Evolutionary conservation across 129 eudicot species (phyloP), one percentile per base, ranked within the genome.

Genomic region (Silybum marianum): DNA sequence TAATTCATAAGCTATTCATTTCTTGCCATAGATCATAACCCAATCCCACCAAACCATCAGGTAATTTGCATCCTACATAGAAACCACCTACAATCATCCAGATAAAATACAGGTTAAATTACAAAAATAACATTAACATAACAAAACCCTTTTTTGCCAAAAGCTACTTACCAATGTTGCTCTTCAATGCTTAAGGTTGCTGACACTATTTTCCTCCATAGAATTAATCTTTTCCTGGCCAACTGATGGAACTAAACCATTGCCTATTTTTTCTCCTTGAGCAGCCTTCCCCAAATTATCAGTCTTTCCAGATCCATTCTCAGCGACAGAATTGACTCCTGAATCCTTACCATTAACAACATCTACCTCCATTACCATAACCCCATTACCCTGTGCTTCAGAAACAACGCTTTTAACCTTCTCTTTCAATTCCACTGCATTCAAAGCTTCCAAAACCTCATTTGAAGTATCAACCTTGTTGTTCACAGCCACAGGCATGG

Each of bases 361-460:
- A 67, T 85, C 90, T 7, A 77, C 86, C 51, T 82, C 90, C 90
- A 88, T 84, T 2, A 73, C 82, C 28, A 18, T 80, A 21, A 62
- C 58, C 22, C 83, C 76, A 73, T 80, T 48, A 78, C 84, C 67
- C 30, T 60, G 69, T n/a, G 48, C 54, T 68, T 68, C 85, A 42
- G 69, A 23, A 8, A 42, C 69, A 23, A 4, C 67, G 72, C 21
- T 82, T 3, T 69, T 78, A 36, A 48, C 75, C 26, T 75, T 85
- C 77, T 89, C 95, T 58, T 82, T 87, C 89, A 90, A 85, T 74
- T 87, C 97, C 63, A 93, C 97, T 0, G 89, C 91, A 77, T 89
- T 90, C 87, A 89, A 28, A 3, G 90, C 90, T 0, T 85, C 90
- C 81, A 89, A 71, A 32, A 90, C 93, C 75, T 86, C 93, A 80